A percentile compares a stretch with the other conserved stretches of the same genome.
Conservation (phyloP, 2,329 filamentous ascomycete genomes). For the Penicillium freii region DNA sequence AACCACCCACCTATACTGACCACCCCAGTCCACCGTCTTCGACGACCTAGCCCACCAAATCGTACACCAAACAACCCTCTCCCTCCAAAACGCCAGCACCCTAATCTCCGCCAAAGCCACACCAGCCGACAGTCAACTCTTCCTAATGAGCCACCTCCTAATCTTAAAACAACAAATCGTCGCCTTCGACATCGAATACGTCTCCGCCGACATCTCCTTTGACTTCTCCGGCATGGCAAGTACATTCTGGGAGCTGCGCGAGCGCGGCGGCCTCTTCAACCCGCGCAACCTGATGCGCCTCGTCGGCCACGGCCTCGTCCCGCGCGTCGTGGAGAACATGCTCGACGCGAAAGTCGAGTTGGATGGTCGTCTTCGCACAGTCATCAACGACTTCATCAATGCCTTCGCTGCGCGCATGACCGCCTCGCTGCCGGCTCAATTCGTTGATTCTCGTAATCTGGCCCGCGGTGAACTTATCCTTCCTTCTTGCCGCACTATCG, state of each 20-base stretch:
- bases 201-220: slow-evolving; percentile 63
- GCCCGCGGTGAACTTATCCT: slow-evolving; percentile 43
- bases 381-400: slow-evolving; percentile 66
- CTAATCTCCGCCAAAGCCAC: slow-evolving; percentile 63
- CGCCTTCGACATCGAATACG: slow-evolving; percentile 86
- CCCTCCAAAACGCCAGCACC: slow-evolving; percentile 72
- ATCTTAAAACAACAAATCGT: slow-evolving; percentile 95
- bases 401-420: slow-evolving; percentile 59
- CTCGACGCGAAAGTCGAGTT: slow-evolving; percentile 68
- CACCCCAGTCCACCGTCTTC: slow-evolving; percentile 60
- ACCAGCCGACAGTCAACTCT: slow-evolving; percentile 76
- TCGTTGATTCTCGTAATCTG: slow-evolving; percentile 39
- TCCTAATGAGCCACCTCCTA: slow-evolving; percentile 91
- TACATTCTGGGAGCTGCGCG: slow-evolving; percentile 66
- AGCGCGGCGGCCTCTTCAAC: slow-evolving; percentile 65
- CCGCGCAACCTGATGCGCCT: slow-evolving; percentile 61
- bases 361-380: slow-evolving; percentile 59
- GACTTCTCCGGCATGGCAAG: slow-evolving; percentile 65
- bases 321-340: slow-evolving; percentile 69
- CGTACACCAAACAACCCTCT: slow-evolving; percentile 83
- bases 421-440: slow-evolving; percentile 43
- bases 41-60: slow-evolving; percentile 75
- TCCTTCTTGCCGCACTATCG: slow-evolving; percentile 54
- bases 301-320: slow-evolving; percentile 58
- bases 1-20: slow-evolving; percentile 13